Base-by-base conservation (phyloP, 352 stramenopile species). In the Globisporangium uncinulatum region DNA sequence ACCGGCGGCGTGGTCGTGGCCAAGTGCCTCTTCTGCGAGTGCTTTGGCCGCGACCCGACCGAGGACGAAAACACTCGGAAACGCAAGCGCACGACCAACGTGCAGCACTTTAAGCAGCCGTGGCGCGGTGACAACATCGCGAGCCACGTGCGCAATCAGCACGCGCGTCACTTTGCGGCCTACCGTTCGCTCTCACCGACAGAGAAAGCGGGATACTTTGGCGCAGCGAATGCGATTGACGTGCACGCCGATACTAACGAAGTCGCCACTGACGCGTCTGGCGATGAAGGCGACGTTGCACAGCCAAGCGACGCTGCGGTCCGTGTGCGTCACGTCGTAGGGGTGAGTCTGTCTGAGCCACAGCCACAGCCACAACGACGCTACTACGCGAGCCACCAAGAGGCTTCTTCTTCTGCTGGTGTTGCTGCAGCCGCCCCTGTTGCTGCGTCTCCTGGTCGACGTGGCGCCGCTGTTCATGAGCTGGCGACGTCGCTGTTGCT, bases 121-220 rank as follows among this genome's bases (percentile, higher is more conserved):
- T 61, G 56, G 56, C 47, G 56, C 56, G 56, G 56, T 46, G 47
- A 61, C 37, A 61, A 56, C 56, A 51, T 61, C 31, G 44, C 34
- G 34, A 61, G 56, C 56, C 56, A 61, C 20, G 36, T 61, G 47
- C 37, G 46, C 47, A 55, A 55, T 37, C 56, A 61, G 47, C 56
- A 61, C 47, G 56, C 56, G 24, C 36, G 24, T 37, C 56, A 47
- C 24, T 61, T 51, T 9, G 56, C 44, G n/a, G 9, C 14, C 8
- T 61, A 61, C 29, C 34, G 19, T 6, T 37, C 37, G 46, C 56
- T 61, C 47, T 42, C 56, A 13, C 36, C 39, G 19, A 20, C 50
- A n/a, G 56, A 61, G 17, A 56, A 61, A 29, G 37, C 10, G 19
- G 3, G 31, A 10, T 61, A 51, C 47, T 61, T 61, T 13, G 46